Base-by-base conservation (phyloP, 495 filamentous ascomycete genomes). In the Immersiella caudata region DNA sequence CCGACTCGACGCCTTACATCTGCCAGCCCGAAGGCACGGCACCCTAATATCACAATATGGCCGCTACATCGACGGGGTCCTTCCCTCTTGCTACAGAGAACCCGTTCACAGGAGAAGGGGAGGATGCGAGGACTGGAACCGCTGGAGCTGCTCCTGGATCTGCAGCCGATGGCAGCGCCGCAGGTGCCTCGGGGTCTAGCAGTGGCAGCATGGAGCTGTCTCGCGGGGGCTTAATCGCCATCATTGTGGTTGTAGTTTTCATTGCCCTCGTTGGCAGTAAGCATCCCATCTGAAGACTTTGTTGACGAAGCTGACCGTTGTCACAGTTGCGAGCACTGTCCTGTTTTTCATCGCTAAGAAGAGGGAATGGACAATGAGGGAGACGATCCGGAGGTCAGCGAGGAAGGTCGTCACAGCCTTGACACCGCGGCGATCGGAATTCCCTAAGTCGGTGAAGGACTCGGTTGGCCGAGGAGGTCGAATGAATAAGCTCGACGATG, bases 331-430 rank as follows among this genome's bases (percentile, higher is more conserved):
- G 11, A 82, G 71, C 40, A 79, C 80, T 0, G 75, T 82, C 0
- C 80, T 87, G 27, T 87, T 82, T 71, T 87, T 80, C 71, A 36
- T 85, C 29, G 84, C 85, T 7, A 87, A 87, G 76, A 86, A 86
- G 76, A 78, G 80, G 29, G 83, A 84, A 65, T 87, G 85, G 85
- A 84, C 80, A 35, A 73, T 87, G 59, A 79, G 80, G 26, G 82
- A 84, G 72, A 84, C 75, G 18, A 76, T 87, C 26, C 80, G 84
- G 57, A 78, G 78, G 52, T 87, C 85, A 9, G 82, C 84, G 52
- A 79, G 78, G 64, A 85, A 76, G 75, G 83, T 87, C 6, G 81
- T 80, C 22, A 82, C 79, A 16, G 85, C 80, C 29, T 75, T 87
- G 60, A 87, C 85, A 20, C 85, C 85, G 33, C 70, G 85, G 50